Conservation (phyloP, 2,329 filamentous ascomycete genomes). For the Fusarium sp. region DNA sequence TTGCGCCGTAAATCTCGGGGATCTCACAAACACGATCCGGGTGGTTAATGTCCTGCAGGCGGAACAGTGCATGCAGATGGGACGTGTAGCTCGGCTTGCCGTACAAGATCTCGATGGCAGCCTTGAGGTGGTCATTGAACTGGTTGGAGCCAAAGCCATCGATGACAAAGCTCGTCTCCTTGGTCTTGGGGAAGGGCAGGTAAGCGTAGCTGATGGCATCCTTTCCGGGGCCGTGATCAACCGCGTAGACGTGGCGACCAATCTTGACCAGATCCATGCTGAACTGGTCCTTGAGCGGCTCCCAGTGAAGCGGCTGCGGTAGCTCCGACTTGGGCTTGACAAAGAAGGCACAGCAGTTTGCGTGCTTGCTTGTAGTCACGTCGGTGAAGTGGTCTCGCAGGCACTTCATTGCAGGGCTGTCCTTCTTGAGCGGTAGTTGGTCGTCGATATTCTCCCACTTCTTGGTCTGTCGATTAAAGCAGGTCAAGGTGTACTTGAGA, state of each 20-base stretch:
- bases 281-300: constrained; percentile 41
- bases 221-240: constrained; percentile 1
- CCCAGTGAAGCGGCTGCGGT: constrained; percentile 24
- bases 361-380: not conserved
- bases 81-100: constrained; percentile 14
- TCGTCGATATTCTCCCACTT: constrained; percentile 12
- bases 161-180: constrained; percentile 12
- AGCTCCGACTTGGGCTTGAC: constrained; percentile 25
- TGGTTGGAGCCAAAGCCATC: constrained; percentile 46
- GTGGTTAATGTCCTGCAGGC: constrained; percentile 29
- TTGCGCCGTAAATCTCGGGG: constrained; percentile 34
- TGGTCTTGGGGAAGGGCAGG: constrained; percentile 40
- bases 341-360: constrained; percentile 44
- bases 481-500: constrained; percentile 31
- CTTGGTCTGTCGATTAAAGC: constrained; percentile 22
- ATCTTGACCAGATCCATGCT: constrained; percentile 37
- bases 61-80: constrained; percentile 39
- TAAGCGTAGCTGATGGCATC: constrained; percentile 37
- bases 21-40: not conserved
- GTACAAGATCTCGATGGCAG: constrained; percentile 48
- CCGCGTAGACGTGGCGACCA: constrained; percentile 18
- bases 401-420: constrained; percentile 13
- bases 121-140: constrained; percentile 45
- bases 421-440: constrained; percentile 9
- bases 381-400: constrained; percentile 20